A percentile compares a stretch with the other conserved stretches of the same genome.
These are phyloP conservation scores for Coelastrella sp. DNA, from an alignment of 139 green algal genomes.

Conservation along the genomic window DNA sequence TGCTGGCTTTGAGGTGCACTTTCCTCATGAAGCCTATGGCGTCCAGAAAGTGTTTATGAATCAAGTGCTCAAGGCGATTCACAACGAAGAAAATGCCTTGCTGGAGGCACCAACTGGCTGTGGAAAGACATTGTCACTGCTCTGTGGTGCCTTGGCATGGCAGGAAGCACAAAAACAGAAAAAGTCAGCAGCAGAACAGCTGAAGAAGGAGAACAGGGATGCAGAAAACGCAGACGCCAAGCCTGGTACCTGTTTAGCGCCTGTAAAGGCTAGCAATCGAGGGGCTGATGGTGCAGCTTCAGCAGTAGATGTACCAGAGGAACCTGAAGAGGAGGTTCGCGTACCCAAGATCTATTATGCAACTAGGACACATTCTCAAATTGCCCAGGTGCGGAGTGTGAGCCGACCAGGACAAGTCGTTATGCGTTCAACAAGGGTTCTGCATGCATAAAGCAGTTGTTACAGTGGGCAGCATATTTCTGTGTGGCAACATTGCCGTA, in stretches of 20 bases:
- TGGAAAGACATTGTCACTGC: constrained; percentile 93
- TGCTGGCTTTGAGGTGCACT: constrained; percentile 71
- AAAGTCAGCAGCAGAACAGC: constrained; percentile 10
- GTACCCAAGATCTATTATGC: constrained; percentile 84
- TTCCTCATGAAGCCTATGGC: constrained; percentile 84
- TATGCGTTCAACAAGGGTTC: too few species aligned
- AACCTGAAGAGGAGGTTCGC: not conserved
- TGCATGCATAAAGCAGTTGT: too few species aligned
- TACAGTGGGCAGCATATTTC: too few species aligned
- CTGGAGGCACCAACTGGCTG: constrained; percentile 69
- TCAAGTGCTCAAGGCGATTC: constrained; percentile 80
- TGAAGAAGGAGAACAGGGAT: not conserved
- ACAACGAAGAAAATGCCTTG: constrained; percentile 60
- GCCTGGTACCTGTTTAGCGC: not conserved
- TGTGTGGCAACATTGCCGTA: too few species aligned
- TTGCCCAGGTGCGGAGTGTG: constrained; percentile 80
- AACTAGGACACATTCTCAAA: constrained; percentile 94
- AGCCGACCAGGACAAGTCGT: too few species aligned
- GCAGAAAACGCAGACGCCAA: constrained; percentile 15
- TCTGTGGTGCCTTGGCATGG: constrained; percentile 77
- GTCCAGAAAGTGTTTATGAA: constrained; percentile 88
- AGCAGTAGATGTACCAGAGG: constrained; percentile 1
- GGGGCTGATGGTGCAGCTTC: not conserved
- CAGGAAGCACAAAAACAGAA: constrained; percentile 23
- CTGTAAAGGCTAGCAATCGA: not conserved